Evolutionary conservation across 2,329 filamentous ascomycete genomes (phyloP).

Genomic region (Septoria linicola): DNA sequence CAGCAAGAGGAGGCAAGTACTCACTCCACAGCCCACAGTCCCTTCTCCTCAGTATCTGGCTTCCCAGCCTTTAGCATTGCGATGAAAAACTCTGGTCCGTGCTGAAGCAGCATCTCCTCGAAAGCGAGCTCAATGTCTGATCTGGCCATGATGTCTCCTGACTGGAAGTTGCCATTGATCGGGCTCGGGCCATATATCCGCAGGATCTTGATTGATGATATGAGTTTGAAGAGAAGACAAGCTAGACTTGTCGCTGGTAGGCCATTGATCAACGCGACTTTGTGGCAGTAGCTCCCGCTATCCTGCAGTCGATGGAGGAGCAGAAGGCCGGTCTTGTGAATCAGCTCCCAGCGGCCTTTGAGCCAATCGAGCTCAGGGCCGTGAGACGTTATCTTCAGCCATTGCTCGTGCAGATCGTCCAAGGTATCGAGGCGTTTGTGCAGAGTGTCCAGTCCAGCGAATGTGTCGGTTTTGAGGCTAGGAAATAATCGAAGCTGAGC

Average conservation of each 20-base stretch:
- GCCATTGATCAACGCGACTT: constrained; percentile 30
- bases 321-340: constrained; percentile 36
- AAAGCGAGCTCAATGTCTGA: constrained; percentile 37
- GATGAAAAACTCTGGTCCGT: constrained; percentile 35
- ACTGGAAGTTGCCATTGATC: constrained; percentile 23
- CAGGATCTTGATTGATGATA: constrained; percentile 35
- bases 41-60: neutral
- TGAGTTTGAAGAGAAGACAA: constrained; percentile 36
- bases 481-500: constrained; percentile 29
- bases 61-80: constrained; percentile 25
- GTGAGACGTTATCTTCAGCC: constrained; percentile 32
- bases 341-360: constrained; percentile 33
- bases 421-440: constrained; percentile 27
- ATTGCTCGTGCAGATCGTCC: constrained; percentile 30
- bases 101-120: constrained; percentile 36
- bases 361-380: constrained; percentile 35
- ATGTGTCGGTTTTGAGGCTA: constrained; percentile 23
- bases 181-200: constrained; percentile 34
- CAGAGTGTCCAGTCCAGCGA: constrained; percentile 25
- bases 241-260: constrained; percentile 36
- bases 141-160: constrained; percentile 27
- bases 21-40: constrained; percentile 29
- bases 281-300: constrained; percentile 21
- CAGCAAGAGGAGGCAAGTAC: constrained; percentile 13
- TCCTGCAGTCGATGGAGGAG: constrained; percentile 37